Base-by-base conservation (phyloP, 73 alveolate species). In the Durusdinium trenchii region DNA sequence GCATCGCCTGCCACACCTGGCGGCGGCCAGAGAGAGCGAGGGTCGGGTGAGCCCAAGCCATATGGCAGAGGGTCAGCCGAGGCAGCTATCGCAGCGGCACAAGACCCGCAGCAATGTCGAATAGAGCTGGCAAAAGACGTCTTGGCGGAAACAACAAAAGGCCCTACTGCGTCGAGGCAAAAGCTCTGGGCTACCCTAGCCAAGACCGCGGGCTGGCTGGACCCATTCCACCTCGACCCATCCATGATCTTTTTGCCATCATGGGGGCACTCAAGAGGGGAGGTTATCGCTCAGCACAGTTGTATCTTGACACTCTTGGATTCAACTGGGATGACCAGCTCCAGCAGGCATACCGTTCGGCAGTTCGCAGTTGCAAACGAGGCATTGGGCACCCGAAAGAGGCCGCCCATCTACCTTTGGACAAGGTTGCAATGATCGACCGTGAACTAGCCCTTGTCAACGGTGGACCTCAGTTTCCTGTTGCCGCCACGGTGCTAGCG, bases 181-280 rank as follows among this genome's bases (percentile, higher is more conserved):
- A 36, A 36, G 32, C 60, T 54, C 14, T 86, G 95, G 95, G 61
- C 0, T 0, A 2, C 9, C 6, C 47, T 86, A 0, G 60, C 82
- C 47, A 0, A 0, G 12, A 57, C 6, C 3, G 81, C 95, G 9
- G 81, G 82, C 1, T 61, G 52, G 82, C 18, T 1, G 62, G 60
- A 86, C 45, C 79, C 81, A 0, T 52, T 52, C 38, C 38, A 36
- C n/a, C 36, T 84, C 43, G 36, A 1, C 0, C 78, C 52, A 1
- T 75, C 30, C 0, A 4, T 50, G 54, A n/a, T 84, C 10, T 50
- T n/a, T n/a, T 0, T 35, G 30, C n/a, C 3, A 54, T 84, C 28
- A 84, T 84, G 94, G 94, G 94, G 0, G 94, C 94, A 0, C 30
- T 84, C 16, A 84, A 50, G 54, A 50, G 16, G 12, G 94, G 78